phyloP scores from a whole-genome alignment of 202 grass and related monocot genomes.

The Setaria viridis region DNA sequence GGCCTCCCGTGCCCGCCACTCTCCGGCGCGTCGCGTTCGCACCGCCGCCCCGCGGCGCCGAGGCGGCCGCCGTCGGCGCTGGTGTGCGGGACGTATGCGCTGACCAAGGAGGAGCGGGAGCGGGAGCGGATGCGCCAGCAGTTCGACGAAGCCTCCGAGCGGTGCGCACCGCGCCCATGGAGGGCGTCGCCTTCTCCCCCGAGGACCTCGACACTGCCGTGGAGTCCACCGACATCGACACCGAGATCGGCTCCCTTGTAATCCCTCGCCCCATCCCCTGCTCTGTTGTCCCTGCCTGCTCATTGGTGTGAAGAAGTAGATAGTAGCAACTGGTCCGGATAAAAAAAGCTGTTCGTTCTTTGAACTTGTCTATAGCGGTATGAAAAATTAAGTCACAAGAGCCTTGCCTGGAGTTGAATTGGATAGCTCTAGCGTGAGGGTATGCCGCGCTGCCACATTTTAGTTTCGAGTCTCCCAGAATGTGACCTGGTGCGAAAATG shows the following conservation, averaged over 20 bases:
- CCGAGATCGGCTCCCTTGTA: constrained; percentile 65
- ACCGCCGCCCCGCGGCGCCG: constrained; percentile 40
- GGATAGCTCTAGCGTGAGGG: not conserved
- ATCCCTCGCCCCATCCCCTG: not conserved
- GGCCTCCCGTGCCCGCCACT: constrained; percentile 75
- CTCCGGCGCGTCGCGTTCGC: constrained; percentile 49
- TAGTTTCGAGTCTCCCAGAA: too few relatives aligned
- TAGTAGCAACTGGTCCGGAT: not conserved
- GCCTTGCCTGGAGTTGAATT: not conserved
- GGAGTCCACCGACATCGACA: constrained; percentile 65
- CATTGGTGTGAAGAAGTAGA: not conserved
- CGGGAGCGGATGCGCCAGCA: constrained; percentile 61
- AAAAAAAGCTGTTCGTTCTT: not conserved
- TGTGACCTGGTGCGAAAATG: not conserved
- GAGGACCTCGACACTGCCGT: constrained; percentile 84
- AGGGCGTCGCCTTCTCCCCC: constrained; percentile 79
- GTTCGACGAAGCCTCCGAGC: constrained; percentile 75
- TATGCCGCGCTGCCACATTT: not conserved
- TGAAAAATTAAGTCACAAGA: not conserved
- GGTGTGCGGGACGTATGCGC: constrained; percentile 71
- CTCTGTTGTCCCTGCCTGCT: not conserved
- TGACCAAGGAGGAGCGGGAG: constrained; percentile 77
- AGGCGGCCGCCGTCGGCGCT: constrained; percentile 55
- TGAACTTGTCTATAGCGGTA: not conserved
- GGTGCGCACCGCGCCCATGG: constrained; percentile 82